Base-by-base conservation (phyloP, 1,284 basidiomycete genomes). In the Trametes hirsuta region DNA sequence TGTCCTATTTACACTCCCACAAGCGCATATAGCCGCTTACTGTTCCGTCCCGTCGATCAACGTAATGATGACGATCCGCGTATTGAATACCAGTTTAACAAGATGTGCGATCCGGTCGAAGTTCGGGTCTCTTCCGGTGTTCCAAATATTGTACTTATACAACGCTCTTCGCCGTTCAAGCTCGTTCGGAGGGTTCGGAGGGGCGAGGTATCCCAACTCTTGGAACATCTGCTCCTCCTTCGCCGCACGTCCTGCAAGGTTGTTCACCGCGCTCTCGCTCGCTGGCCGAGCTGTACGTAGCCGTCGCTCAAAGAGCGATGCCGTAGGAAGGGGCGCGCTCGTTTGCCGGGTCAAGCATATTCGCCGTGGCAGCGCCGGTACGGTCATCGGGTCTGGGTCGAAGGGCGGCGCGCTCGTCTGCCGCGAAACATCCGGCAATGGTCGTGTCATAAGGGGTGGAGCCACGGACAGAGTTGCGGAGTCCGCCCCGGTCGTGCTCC, bases 61-160 rank as follows among this genome's bases (percentile, higher is more conserved):
- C 4, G 90, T 86, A 42, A 98, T 91, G 18, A 88, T 74, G 4
- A 96, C 95, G 24, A 91, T 86, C 70, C 93, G 93, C 1, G 94
- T 93, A 71, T 86, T 92, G 77, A 98, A 97, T 12, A 98, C 95
- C 34, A 98, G 80, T 77, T 96, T 97, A 54, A 91, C 92, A 49
- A 98, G 82, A 80, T 84, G 93, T 66, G 84, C 89, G 64, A 98
- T 96, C 21, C 95, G 85, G 74, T 97, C 95, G 72, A 98, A 97
- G 72, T 97, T 97, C 65, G 86, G 79, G 71, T 98, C 94, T 15
- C 88, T 81, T 15, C 86, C 86, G 0, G 93, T 94, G 65, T 92
- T 86, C 81, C 93, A 87, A 35, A 96, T 91, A 66, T 94, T 94
- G 77, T 68, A 91, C 86, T 90, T 90, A 75, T 91, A 88, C 68